Evolutionary conservation across 192 early-diverging fungal species (phyloP).

Genomic region (Backusella mclennaniae): DNA sequence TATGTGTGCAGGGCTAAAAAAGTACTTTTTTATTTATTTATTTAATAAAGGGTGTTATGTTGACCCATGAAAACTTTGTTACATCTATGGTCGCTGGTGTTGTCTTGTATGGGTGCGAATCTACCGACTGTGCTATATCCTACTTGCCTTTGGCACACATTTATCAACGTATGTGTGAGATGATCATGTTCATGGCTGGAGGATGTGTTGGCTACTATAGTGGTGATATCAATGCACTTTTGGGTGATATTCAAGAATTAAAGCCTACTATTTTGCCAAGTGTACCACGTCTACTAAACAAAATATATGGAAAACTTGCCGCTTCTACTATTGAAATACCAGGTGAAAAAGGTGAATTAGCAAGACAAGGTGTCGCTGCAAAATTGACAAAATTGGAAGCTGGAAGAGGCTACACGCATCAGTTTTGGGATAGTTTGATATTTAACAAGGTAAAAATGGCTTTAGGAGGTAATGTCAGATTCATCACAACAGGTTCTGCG

Average conservation of each 20-base stretch:
- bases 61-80: conserved; percentile 68
- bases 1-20: not conserved
- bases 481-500: conserved; percentile 66
- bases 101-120: not conserved
- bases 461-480: conserved; percentile 72
- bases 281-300: conserved; percentile 89
- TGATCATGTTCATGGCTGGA: conserved; percentile 51
- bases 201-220: conserved; percentile 69
- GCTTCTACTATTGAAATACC: conserved; percentile 58
- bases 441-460: conserved; percentile 79
- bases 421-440: conserved; percentile 82
- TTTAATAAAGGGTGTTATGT: conserved; percentile 48
- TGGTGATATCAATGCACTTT: conserved; percentile 62
- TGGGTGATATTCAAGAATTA: conserved; percentile 81
- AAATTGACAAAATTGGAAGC: conserved; percentile 58
- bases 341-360: conserved; percentile 47
- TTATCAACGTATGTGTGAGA: conserved; percentile 66
- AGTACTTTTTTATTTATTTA: not conserved
- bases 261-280: conserved; percentile 80
- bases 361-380: conserved; percentile 51
- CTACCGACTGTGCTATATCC: conserved; percentile 39
- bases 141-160: conserved; percentile 91
- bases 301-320: conserved; percentile 69
- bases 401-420: conserved; percentile 59
- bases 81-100: conserved; percentile 29